Base-by-base conservation (phyloP, 2,329 filamentous ascomycete genomes). In the Thielaviopsis musarum region DNA sequence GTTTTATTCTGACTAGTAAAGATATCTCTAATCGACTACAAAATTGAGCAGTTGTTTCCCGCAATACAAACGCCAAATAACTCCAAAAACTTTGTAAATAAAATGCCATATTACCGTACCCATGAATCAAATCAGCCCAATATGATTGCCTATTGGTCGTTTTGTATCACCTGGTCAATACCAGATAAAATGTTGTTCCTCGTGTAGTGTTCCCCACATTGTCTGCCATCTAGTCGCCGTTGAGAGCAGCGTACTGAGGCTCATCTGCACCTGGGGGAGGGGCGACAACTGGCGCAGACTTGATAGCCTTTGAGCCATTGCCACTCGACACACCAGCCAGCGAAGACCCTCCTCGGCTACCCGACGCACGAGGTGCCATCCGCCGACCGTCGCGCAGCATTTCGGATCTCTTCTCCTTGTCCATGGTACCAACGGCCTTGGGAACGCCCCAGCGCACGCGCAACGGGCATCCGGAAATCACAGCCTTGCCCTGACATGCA, bases 401-500 rank as follows among this genome's bases (percentile, higher is more conserved):
- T 67, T 86, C 81, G 64, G 85, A 77, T 52, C 91, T 80, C 69
- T 95, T 81, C 59, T 96, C 90, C 63, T 85, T 85, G 64, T 95
- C 88, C 83, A 97, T 87, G 24, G 82, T 94, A 60, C 95, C 93
- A 59, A 98, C 78, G 1, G 91, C 86, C 74, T 90, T 93, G 17
- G 94, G 91, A 68, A 87, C 85, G 17, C 91, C 91, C 93, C 93
- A 98, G 63, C 90, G 84, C 19, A 98, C 83, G 34, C 91, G 78
- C 62, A 98, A 72, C 0, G 93, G 93, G 66, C 91, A 96, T 2
- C 93, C 93, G 41, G 90, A 84, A 66, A 98, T 88, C 6, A 97
- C 82, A 0, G 90, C 89, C 63, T 86, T 87, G 5, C 94, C 93
- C 70, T 95, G 86, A 65, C 89, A 91, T 21, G 87, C 82, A 38